Evolutionary conservation across 2,329 filamentous ascomycete genomes (phyloP).

Genomic region (Dothidotthia symphoricarpi): DNA sequence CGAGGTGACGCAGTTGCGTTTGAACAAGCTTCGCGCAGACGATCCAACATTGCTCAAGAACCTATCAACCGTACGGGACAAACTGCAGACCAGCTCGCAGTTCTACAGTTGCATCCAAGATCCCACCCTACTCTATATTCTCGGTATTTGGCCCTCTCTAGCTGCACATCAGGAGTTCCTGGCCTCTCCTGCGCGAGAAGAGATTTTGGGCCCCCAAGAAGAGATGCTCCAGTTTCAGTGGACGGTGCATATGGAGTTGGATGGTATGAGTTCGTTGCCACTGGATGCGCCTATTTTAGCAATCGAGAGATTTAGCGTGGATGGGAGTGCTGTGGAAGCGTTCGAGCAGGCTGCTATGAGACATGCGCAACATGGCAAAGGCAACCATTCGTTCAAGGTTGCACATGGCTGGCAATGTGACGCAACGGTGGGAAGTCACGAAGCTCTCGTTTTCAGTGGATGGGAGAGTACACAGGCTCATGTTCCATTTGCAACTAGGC

Average conservation of each 20-base stretch:
- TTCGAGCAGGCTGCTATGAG: conserved; percentile 13
- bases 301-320: conserved; percentile 21
- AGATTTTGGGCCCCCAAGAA: conserved; percentile 32
- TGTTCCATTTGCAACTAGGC: conserved; percentile 11
- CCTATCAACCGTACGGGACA: conserved; percentile 30
- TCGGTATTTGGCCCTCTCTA: conserved; percentile 32
- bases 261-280: conserved; percentile 19
- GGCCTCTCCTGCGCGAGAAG: conserved; percentile 24
- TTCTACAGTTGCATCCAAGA: conserved; percentile 35
- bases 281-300: conserved; percentile 27
- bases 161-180: conserved; percentile 30
- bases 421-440: conserved; percentile 17
- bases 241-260: conserved; percentile 28
- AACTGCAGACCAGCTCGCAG: conserved; percentile 26
- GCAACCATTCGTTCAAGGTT: conserved; percentile 16
- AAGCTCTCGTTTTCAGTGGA: conserved; percentile 26
- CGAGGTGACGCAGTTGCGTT: conserved; percentile 30
- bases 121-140: conserved; percentile 29
- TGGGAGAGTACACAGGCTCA: conserved; percentile 18
- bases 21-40: conserved; percentile 19
- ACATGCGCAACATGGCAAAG: conserved; percentile 15
- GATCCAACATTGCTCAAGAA: conserved; percentile 25
- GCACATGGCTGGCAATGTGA: conserved; percentile 28
- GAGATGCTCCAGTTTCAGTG: conserved; percentile 31
- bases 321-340: conserved; percentile 10